phyloP scores from a whole-genome alignment of 2,329 filamentous ascomycete species.

The Phialocephala subalpina region DNA sequence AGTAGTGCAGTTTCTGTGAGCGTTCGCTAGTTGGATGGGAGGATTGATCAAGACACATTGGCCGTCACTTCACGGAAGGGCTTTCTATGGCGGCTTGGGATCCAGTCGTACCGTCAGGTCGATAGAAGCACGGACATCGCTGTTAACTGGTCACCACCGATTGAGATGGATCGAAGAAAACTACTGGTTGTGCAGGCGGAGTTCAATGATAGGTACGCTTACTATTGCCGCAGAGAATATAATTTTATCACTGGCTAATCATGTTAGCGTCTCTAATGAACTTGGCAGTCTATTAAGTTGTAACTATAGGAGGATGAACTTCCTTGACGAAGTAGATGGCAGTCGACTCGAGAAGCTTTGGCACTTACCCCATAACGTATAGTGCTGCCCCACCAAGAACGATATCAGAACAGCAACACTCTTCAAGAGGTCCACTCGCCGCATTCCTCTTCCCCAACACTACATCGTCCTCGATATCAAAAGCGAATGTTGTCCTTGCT shows the following conservation, averaged over 20 bases:
- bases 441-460: slow-evolving; percentile 4
- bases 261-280: too few relatives aligned
- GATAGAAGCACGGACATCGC: not conserved
- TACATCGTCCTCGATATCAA: not conserved
- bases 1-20: slow-evolving; percentile 17
- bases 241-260: too few relatives aligned
- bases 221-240: too few relatives aligned
- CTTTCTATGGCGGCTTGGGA: slow-evolving; percentile 8
- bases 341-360: slow-evolving; percentile 1
- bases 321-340: not conserved
- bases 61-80: slow-evolving; percentile 7
- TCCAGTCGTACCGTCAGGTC: slow-evolving; percentile 4
- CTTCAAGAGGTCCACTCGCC: not conserved
- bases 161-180: not conserved
- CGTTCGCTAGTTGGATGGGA: not conserved
- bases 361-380: slow-evolving; percentile 7
- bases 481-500: slow-evolving; percentile 8
- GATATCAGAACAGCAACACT: slow-evolving; percentile 4
- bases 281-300: not conserved
- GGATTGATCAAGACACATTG: slow-evolving; percentile 10
- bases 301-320: too few relatives aligned
- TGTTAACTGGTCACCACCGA: not conserved
- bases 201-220: not conserved
- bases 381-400: slow-evolving; percentile 5
- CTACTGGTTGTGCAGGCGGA: not conserved